Percentiles rank a stretch among this genome's conserved stretches.
phyloP scores from a whole-genome alignment of 257 asterid species.

The Solanum chaucha region DNA sequence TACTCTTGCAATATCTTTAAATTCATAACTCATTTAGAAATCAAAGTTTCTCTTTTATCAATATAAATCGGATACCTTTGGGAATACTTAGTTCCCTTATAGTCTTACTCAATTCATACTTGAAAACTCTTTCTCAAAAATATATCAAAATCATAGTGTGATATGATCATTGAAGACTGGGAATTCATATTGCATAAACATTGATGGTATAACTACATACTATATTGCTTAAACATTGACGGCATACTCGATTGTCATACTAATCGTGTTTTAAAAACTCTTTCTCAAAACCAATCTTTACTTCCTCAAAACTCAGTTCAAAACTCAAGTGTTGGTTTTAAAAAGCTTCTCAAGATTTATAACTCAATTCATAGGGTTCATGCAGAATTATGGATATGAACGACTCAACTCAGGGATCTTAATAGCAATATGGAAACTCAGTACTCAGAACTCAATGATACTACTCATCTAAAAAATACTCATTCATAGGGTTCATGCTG shows the following conservation, averaged over 20 bases:
- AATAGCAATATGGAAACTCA: too few species aligned
- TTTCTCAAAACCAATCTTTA: too few species aligned
- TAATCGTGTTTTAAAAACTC: background rate
- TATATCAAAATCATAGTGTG: too few species aligned
- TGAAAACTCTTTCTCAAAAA: background rate
- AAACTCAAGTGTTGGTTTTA: background rate
- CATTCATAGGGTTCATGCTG: too few species aligned
- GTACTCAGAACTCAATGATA: too few species aligned
- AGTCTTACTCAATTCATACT: background rate
- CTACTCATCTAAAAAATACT: too few species aligned
- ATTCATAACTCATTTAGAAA: background rate
- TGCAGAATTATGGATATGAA: too few species aligned
- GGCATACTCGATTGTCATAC: background rate
- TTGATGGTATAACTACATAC: background rate
- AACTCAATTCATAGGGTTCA: too few species aligned
- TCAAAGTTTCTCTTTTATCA: background rate
- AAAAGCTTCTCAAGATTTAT: background rate
- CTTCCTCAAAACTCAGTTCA: background rate
- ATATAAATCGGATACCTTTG: too few species aligned
- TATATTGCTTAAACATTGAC: too few species aligned
- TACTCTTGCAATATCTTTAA: background rate
- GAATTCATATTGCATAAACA: background rate
- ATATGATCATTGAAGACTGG: background rate
- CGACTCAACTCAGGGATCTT: too few species aligned
- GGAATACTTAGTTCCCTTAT: background rate